phyloP scores from a whole-genome alignment of 108 stramenopile genomes.

The Cylindrotheca fusiformis region DNA sequence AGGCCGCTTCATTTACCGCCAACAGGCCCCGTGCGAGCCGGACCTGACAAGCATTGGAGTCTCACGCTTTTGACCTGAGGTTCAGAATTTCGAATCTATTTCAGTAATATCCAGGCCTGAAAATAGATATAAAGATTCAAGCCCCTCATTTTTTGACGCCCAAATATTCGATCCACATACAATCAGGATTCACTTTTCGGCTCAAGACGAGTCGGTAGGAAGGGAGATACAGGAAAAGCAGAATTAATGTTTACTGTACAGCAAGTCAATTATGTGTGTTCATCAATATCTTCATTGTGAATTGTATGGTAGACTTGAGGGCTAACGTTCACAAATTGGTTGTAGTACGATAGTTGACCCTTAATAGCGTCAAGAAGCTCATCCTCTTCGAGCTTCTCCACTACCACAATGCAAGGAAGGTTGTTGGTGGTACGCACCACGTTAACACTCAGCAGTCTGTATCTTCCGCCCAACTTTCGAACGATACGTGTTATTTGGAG shows the following conservation, averaged over 20 bases:
- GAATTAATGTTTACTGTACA: background rate
- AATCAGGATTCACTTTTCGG: no score
- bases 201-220: no score
- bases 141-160: no score
- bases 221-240: no score
- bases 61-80: no score
- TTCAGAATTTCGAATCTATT: no score
- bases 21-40: no score
- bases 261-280: slow-evolving; percentile 9
- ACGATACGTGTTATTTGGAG: slow-evolving; percentile 66
- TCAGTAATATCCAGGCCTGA: no score
- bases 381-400: slow-evolving; percentile 57
- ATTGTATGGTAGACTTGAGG: slow-evolving; percentile 62
- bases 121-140: no score
- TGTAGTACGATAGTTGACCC: slow-evolving; percentile 55
- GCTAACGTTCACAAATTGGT: slow-evolving; percentile 63
- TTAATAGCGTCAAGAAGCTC: slow-evolving; percentile 56
- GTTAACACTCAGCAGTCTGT: slow-evolving; percentile 48
- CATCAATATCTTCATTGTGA: slow-evolving; percentile 64
- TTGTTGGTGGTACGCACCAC: slow-evolving; percentile 71
- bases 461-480: slow-evolving; percentile 62
- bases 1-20: no score
- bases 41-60: no score
- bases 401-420: slow-evolving; percentile 62
- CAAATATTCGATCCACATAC: no score